Conservation (phyloP, 352 stramenopile genomes). For the Thraustotheca clavata region DNA sequence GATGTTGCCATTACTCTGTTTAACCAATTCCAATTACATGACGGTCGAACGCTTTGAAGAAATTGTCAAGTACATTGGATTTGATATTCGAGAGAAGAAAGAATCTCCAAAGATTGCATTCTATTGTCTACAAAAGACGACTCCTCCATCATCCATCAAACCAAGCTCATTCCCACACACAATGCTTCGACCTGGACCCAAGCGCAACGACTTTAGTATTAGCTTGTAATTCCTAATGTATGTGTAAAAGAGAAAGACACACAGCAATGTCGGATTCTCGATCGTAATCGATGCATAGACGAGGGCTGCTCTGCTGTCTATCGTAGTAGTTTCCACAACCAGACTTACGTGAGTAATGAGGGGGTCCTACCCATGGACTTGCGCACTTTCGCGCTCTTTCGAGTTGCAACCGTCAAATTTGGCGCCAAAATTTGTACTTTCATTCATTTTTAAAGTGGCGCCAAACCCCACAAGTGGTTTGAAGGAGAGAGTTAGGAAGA, state of each 20-base stretch:
- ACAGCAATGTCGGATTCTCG: background rate
- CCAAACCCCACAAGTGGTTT: too few relatives aligned
- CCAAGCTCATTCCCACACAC: conserved; percentile 37
- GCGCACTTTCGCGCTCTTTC: too few relatives aligned
- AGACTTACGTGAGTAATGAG: too few relatives aligned
- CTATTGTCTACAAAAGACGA: conserved; percentile 58
- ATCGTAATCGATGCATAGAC: background rate
- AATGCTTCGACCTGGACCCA: conserved; percentile 34
- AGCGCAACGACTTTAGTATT: conserved; percentile 64
- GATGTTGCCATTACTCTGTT: conserved; percentile 67
- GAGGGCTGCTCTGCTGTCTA: background rate
- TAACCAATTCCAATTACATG: conserved; percentile 71
- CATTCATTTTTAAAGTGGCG: too few relatives aligned
- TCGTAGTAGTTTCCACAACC: too few relatives aligned
- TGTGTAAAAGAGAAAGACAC: background rate
- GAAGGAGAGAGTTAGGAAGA: too few relatives aligned
- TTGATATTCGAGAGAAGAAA: conserved; percentile 57
- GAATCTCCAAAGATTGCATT: conserved; percentile 74
- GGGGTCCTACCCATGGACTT: too few relatives aligned
- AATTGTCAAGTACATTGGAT: conserved; percentile 64
- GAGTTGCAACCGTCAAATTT: too few relatives aligned
- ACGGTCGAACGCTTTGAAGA: conserved; percentile 53
- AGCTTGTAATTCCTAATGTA: conserved; percentile 34
- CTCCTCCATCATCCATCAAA: conserved; percentile 17
- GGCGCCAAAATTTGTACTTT: too few relatives aligned